Evolutionary conservation across 2,329 filamentous ascomycete species (phyloP).

Genomic region (Penicillium sp.): DNA sequence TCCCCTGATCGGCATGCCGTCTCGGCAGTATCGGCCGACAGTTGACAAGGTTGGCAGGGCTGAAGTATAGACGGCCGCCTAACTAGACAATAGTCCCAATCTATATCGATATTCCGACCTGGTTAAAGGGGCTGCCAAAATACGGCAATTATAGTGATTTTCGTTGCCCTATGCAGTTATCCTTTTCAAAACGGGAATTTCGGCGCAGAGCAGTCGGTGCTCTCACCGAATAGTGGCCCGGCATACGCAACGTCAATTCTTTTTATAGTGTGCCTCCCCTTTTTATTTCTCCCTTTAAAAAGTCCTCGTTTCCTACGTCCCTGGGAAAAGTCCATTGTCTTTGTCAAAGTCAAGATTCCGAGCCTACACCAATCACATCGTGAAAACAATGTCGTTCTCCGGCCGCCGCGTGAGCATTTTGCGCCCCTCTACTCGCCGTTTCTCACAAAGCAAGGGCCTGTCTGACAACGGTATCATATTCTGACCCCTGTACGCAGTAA

Average conservation of each 20-base stretch:
- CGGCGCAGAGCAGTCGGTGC: slow-evolving; percentile 14
- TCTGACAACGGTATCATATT: slow-evolving; percentile 40
- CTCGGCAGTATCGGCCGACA: slow-evolving; percentile 4
- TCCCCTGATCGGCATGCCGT: slow-evolving; percentile 14
- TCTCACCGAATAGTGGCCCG: slow-evolving; percentile 22
- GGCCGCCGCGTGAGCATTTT: slow-evolving; percentile 44
- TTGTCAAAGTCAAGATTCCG: background rate
- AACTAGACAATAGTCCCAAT: background rate
- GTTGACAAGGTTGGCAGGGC: slow-evolving; percentile 11
- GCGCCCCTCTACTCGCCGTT: slow-evolving; percentile 37
- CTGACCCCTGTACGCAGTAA: background rate
- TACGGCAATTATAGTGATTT: slow-evolving; percentile 3
- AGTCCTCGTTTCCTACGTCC: background rate
- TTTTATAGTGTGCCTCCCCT: slow-evolving; percentile 3
- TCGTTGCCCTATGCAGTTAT: slow-evolving; percentile 1
- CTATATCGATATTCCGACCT: background rate
- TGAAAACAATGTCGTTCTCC: slow-evolving; percentile 43
- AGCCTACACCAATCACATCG: background rate
- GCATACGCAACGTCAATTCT: slow-evolving; percentile 4
- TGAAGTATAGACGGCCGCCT: slow-evolving; percentile 3
- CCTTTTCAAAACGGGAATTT: slow-evolving; percentile 4
- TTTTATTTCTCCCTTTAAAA: background rate
- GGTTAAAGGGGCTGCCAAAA: background rate
- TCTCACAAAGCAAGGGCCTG: slow-evolving; percentile 43
- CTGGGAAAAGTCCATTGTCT: background rate